A percentile compares a stretch with the other conserved stretches of the same genome.
Conservation (phyloP, 1,139 yeast genomes). For the Citeromyces hawaiiensis region DNA sequence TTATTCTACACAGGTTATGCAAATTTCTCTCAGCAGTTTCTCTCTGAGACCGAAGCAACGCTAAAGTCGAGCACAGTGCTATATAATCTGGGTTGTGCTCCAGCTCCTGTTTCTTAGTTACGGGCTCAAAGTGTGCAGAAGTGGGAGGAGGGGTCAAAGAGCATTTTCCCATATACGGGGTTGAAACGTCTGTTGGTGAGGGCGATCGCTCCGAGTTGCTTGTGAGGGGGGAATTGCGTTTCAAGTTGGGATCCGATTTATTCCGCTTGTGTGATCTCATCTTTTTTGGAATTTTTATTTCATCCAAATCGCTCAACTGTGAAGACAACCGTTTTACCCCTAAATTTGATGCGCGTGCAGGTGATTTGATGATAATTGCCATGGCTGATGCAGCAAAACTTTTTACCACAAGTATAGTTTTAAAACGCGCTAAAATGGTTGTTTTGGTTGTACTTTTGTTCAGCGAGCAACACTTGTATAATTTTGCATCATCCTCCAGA, state of each 20-base stretch:
- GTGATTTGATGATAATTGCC: too few relatives aligned
- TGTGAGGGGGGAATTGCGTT: neutral
- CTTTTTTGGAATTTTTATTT: neutral
- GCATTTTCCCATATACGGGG: neutral
- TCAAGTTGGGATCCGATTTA: neutral
- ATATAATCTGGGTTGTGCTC: conserved; percentile 6
- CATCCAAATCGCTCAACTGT: too few relatives aligned
- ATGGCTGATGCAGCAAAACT: too few relatives aligned
- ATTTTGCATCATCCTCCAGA: neutral
- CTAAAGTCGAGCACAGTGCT: conserved; percentile 5
- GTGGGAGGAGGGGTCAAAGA: neutral
- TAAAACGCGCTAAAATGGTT: neutral
- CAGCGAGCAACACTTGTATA: neutral
- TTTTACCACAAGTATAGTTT: too few relatives aligned
- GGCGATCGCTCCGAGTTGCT: neutral
- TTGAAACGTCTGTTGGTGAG: neutral
- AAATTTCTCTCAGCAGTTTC: conserved; percentile 3
- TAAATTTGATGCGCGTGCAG: too few relatives aligned
- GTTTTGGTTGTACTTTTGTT: too few relatives aligned
- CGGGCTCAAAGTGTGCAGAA: neutral
- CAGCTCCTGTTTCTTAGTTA: conserved; percentile 2
- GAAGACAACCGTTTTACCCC: too few relatives aligned
- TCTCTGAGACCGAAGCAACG: conserved; percentile 5
- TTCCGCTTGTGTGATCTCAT: neutral
- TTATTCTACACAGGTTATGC: conserved; percentile 1